Conservation (phyloP, 371 early-diverging fungal genomes). For the Mucor lusitanicus region DNA sequence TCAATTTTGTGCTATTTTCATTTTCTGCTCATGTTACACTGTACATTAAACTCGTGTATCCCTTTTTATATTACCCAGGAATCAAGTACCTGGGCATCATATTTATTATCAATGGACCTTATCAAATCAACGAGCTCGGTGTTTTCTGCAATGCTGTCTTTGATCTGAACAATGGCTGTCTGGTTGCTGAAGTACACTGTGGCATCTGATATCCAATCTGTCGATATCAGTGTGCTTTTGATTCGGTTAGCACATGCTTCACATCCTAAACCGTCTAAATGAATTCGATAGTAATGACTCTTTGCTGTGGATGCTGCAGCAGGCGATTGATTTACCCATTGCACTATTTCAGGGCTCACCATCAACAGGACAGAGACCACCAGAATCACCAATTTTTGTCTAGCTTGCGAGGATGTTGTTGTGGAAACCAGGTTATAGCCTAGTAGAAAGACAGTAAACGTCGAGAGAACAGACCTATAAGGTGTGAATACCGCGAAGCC, state of each 20-base stretch:
- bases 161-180: slow-evolving; percentile 26
- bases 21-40: slow-evolving; percentile 6
- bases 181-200: slow-evolving; percentile 43
- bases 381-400: not conserved
- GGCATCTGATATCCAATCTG: slow-evolving; percentile 30
- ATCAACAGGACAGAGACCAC: slow-evolving; percentile 27
- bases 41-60: slow-evolving; percentile 2
- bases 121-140: not conserved
- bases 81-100: slow-evolving; percentile 17
- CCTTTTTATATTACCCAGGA: slow-evolving; percentile 3
- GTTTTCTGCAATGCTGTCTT: not conserved
- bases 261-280: slow-evolving; percentile 50
- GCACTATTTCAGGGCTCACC: slow-evolving; percentile 41
- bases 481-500: slow-evolving; percentile 59
- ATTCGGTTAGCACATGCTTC: slow-evolving; percentile 56
- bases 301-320: not conserved
- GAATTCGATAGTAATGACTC: slow-evolving; percentile 28
- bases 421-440: slow-evolving; percentile 22
- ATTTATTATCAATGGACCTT: slow-evolving; percentile 19
- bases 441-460: slow-evolving; percentile 29
- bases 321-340: slow-evolving; percentile 15
- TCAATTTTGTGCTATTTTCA: slow-evolving; percentile 13
- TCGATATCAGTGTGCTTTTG: slow-evolving; percentile 28
- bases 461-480: slow-evolving; percentile 36
- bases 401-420: slow-evolving; percentile 16